Percentiles rank a stretch among this genome's conserved stretches.
phyloP scores from a whole-genome alignment of 495 filamentous ascomycete genomes.

The Rusavskia elegans region DNA sequence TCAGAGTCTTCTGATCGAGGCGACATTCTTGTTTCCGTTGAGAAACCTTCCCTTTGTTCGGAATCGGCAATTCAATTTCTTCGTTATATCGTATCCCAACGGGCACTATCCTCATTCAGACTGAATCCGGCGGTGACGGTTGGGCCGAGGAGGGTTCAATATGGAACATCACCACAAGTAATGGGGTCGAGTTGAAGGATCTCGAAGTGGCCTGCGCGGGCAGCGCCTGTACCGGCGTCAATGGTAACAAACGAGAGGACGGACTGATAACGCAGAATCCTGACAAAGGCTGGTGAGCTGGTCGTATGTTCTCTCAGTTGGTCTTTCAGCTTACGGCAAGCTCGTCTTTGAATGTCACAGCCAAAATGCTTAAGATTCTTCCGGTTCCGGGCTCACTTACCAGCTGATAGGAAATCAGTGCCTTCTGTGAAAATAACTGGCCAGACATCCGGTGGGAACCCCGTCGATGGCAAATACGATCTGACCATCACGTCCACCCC shows the following conservation, averaged over 20 bases:
- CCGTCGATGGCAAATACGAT: background rate
- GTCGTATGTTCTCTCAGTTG: background rate
- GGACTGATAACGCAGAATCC: background rate
- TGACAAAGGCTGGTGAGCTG: background rate
- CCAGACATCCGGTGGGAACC: background rate
- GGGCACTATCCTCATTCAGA: background rate
- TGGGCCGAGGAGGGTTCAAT: constrained; percentile 1
- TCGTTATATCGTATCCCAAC: background rate
- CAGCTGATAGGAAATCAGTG: background rate
- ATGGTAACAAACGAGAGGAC: constrained; percentile 13
- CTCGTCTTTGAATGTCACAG: background rate
- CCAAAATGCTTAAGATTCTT: background rate
- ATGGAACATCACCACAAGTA: constrained; percentile 1
- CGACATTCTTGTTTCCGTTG: background rate
- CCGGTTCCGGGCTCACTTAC: background rate
- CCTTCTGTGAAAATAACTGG: background rate
- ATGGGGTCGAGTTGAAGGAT: background rate
- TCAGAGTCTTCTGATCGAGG: background rate
- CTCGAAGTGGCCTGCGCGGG: background rate
- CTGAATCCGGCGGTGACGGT: background rate
- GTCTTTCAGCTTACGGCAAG: background rate
- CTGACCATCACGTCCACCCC: background rate
- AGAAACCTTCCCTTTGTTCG: background rate
- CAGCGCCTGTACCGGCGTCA: constrained; percentile 2
- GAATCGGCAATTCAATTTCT: background rate